A percentile compares a stretch with the other conserved stretches of the same genome.
Evolutionary conservation across 1,284 basidiomycete genomes (phyloP).

Genomic region (Ganoderma lingzhi): DNA sequence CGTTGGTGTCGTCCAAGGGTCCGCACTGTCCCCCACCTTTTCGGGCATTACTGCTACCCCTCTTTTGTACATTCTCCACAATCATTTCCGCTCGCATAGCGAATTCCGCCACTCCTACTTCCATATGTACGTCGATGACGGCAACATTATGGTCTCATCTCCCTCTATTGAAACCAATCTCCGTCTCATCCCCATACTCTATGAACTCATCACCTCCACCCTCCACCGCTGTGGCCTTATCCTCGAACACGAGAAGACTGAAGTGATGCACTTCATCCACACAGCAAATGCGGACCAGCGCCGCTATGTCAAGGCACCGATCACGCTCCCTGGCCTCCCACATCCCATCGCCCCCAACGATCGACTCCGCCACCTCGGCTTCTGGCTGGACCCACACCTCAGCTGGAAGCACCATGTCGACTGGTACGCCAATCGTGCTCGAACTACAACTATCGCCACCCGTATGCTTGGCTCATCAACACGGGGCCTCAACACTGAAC

Average conservation of each 20-base stretch:
- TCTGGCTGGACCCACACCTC: background rate
- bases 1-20: constrained; percentile 28
- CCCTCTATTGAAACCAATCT: background rate
- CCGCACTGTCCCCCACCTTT: constrained; percentile 25
- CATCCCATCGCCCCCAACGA: no score
- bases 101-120: background rate
- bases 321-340: background rate
- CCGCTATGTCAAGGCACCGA: background rate
- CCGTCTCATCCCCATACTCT: background rate
- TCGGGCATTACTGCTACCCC: constrained; percentile 24
- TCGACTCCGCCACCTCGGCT: constrained; percentile 4
- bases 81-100: background rate
- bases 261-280: constrained; percentile 26
- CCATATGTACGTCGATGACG: constrained; percentile 29
- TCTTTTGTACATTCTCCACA: constrained; percentile 10
- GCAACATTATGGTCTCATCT: constrained; percentile 14
- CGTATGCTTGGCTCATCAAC: background rate
- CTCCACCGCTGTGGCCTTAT: constrained; percentile 17
- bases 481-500: background rate
- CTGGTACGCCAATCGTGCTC: background rate
- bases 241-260: constrained; percentile 25
- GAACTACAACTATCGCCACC: background rate
- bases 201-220: background rate
- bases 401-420: background rate
- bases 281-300: background rate